Base-by-base conservation (phyloP, 192 early-diverging fungal genomes). In the Spinellus fusiger region DNA sequence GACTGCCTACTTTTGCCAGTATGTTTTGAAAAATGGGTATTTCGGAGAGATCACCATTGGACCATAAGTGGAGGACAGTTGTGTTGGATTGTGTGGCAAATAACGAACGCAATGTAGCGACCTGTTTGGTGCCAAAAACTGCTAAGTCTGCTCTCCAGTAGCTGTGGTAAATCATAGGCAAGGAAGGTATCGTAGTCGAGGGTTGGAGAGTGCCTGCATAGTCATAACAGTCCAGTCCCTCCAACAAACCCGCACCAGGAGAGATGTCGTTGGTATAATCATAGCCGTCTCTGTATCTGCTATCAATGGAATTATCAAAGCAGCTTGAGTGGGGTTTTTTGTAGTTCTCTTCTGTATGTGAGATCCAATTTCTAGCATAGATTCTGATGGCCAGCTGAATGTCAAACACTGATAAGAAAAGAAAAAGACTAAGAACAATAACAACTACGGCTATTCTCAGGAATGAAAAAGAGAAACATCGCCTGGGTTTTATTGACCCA, bases 161-260 rank as follows among this genome's bases (percentile, higher is more conserved):
- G 13, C 71, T 59, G 55, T 77, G 75, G 33, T 61, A 77, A 25
- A 73, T 67, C 0, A 37, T 69, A 6, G 56, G 40, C 33, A 67
- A 60, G 25, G 54, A 32, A 28, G 13, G 32, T 31, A 4, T 2
- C 3, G 9, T 26, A 35, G 16, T 27, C 0, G 47, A 23, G 20
- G 71, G 64, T 18, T 70, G 65, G 13, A 77, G 66, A 4, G 64
- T 66, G 2, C 57, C 54, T 10, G 75, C 70, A 51, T 70, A 77
- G 51, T 77, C 75, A 56, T 70, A 77, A 37, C 75, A 77, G 60
- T 77, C 75, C 31, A 57, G 73, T 37, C 63, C 75, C n/a, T 73
- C 59, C 50, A 61, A 53, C 9, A 77, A 26, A 26, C 66, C 51
- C 15, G 70, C 59, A 20, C 67, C 64, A 0, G 75, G 67, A 27